phyloP scores from a whole-genome alignment of 116 monocot genomes.

The Zostera marina region DNA sequence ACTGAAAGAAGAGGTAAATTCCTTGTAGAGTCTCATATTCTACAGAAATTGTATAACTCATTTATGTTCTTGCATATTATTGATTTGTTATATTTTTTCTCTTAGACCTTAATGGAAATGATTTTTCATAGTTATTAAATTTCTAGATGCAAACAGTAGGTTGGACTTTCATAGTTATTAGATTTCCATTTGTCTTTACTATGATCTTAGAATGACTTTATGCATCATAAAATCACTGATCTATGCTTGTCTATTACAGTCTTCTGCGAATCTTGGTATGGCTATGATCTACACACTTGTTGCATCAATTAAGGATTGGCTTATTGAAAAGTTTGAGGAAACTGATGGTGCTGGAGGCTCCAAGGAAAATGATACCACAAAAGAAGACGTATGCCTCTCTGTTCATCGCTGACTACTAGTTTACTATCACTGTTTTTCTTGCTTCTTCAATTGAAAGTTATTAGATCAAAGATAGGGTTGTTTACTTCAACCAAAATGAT shows the following conservation, averaged over 20 bases:
- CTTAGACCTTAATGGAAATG: too few relatives aligned
- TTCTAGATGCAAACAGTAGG: too few relatives aligned
- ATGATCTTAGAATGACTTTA: background rate
- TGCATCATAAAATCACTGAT: background rate
- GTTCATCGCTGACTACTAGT: background rate
- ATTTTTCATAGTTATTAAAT: too few relatives aligned
- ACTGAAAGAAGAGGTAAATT: constrained; percentile 63
- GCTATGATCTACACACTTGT: constrained; percentile 95
- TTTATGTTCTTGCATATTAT: background rate
- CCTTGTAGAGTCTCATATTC: background rate
- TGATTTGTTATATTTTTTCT: background rate
- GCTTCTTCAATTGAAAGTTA: background rate
- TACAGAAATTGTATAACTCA: background rate
- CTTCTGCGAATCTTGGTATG: constrained; percentile 96
- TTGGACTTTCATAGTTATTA: background rate
- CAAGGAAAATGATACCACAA: constrained; percentile 37
- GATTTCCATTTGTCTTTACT: background rate
- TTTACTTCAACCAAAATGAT: too few relatives aligned
- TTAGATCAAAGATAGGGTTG: too few relatives aligned
- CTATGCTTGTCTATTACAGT: constrained; percentile 26
- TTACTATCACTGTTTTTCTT: constrained; percentile 1
- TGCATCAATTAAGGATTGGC: constrained; percentile 84
- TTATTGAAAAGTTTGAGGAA: constrained; percentile 60
- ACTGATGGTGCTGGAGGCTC: constrained; percentile 30
- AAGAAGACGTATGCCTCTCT: constrained; percentile 63